Percentiles rank a stretch among this genome's conserved stretches.
phyloP scores from a whole-genome alignment of 2,329 filamentous ascomycete genomes.

The Hortaea werneckii region DNA sequence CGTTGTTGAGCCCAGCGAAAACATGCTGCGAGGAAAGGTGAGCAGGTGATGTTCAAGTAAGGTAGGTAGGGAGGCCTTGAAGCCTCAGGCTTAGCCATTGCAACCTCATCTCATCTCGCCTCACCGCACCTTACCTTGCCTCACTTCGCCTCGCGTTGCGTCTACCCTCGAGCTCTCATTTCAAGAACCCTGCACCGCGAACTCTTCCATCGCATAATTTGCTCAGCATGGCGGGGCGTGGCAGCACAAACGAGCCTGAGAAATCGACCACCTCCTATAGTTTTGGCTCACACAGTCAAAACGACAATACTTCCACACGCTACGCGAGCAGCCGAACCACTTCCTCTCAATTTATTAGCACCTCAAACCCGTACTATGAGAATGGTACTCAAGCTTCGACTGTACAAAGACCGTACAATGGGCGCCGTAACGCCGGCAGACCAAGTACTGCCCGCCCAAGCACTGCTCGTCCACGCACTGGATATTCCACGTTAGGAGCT shows the following conservation, averaged over 20 bases:
- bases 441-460: slow-evolving; percentile 25
- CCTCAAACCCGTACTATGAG: slow-evolving; percentile 5
- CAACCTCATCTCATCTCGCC: no score
- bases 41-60: no score
- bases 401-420: slow-evolving; percentile 15
- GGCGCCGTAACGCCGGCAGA: slow-evolving; percentile 12
- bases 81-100: no score
- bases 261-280: slow-evolving; percentile 2
- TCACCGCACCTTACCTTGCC: no score
- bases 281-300: background rate
- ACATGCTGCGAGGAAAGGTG: no score
- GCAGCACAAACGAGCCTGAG: background rate
- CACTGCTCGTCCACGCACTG: slow-evolving; percentile 43
- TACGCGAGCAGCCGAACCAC: background rate
- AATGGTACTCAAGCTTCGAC: slow-evolving; percentile 14
- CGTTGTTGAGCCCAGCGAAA: no score
- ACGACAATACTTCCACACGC: slow-evolving; percentile 1
- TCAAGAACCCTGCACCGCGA: no score
- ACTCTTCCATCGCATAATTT: no score
- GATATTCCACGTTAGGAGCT: slow-evolving; percentile 47
- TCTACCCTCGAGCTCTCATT: no score
- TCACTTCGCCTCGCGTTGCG: no score
- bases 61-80: no score
- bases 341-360: slow-evolving; percentile 1
- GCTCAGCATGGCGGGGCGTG: no score